These are phyloP conservation scores for Podaxis rugospora DNA, from an alignment of 768 basidiomycete species.

Conservation along the genomic window DNA sequence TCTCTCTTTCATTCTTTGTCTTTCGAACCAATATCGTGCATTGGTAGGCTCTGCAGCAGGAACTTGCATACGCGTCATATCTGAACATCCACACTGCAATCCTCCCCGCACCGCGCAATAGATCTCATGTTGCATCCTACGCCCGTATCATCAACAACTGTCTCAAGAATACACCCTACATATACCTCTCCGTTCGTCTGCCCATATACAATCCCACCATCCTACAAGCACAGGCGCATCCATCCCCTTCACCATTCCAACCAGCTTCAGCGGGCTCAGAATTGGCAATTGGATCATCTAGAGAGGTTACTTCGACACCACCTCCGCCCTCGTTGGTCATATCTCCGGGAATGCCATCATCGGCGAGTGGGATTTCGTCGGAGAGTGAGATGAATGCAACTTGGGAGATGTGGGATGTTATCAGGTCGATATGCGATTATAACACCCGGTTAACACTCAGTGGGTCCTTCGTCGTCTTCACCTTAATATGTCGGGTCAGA, in stretches of 20 bases:
- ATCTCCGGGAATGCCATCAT: constrained; percentile 23
- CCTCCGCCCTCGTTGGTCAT: constrained; percentile 33
- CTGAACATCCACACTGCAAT: constrained; percentile 82
- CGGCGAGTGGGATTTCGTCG: constrained; percentile 24
- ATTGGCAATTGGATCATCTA: not conserved
- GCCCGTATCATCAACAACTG: constrained; percentile 85
- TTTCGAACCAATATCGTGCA: not conserved
- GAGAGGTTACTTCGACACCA: constrained; percentile 10
- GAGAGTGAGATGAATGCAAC: constrained; percentile 66
- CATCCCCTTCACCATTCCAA: constrained; percentile 22
- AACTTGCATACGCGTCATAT: constrained; percentile 90
- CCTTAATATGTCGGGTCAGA: not conserved
- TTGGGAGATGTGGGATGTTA: constrained; percentile 99
- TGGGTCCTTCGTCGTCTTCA: constrained; percentile 27
- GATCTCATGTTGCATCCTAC: constrained; percentile 85
- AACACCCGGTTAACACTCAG: constrained; percentile 68
- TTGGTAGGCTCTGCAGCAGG: constrained; percentile 82
- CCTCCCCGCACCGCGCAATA: constrained; percentile 83
- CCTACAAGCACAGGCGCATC: constrained; percentile 29
- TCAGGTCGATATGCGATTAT: constrained; percentile 87
- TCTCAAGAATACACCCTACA: constrained; percentile 63
- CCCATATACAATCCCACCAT: constrained; percentile 76
- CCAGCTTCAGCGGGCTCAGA: constrained; percentile 9
- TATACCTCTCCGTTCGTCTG: constrained; percentile 78
- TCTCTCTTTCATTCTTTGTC: constrained; percentile 10